A percentile compares a stretch with the other conserved stretches of the same genome.
phyloP scores from a whole-genome alignment of 192 early-diverging fungal species.

The Allomyces macrogynus region DNA sequence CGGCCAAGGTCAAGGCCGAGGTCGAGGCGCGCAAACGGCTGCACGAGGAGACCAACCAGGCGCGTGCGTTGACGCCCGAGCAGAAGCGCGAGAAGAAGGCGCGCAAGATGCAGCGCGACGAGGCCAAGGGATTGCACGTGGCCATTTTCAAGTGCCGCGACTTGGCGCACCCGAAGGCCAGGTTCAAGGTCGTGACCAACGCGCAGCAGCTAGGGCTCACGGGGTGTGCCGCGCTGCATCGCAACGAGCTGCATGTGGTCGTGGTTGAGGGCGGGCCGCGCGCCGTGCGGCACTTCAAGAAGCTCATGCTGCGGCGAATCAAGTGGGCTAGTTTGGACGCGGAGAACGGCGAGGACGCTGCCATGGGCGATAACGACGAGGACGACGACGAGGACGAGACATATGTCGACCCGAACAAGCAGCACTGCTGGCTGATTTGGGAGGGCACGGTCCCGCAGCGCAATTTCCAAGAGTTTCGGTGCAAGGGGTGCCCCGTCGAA shows the following conservation, averaged over 20 bases:
- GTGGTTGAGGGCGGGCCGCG: constrained; percentile 86
- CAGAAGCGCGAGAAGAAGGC: constrained; percentile 56
- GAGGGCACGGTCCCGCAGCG: too few species aligned
- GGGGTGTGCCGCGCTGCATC: constrained; percentile 54
- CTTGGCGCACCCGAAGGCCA: constrained; percentile 58
- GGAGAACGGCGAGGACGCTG: too few species aligned
- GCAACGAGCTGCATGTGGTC: constrained; percentile 47
- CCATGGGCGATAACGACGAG: too few species aligned
- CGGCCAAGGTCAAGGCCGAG: constrained; percentile 70
- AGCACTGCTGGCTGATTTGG: too few species aligned
- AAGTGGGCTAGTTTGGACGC: constrained; percentile 56
- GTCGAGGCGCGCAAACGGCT: constrained; percentile 53
- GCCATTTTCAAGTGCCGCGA: constrained; percentile 63
- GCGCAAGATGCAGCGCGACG: constrained; percentile 54
- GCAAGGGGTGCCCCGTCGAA: too few species aligned
- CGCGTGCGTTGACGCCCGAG: constrained; percentile 70
- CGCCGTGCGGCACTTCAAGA: constrained; percentile 77
- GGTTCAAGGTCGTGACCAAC: constrained; percentile 78
- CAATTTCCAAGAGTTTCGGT: too few species aligned
- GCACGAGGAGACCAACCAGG: constrained; percentile 66
- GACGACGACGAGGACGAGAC: too few species aligned
- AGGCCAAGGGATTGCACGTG: constrained; percentile 43
- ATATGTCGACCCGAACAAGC: too few species aligned
- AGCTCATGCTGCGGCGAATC: constrained; percentile 85
- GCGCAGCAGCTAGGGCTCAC: constrained; percentile 69